phyloP scores from a whole-genome alignment of 148 eudicot species.

The Dysphania ambrosioides region DNA sequence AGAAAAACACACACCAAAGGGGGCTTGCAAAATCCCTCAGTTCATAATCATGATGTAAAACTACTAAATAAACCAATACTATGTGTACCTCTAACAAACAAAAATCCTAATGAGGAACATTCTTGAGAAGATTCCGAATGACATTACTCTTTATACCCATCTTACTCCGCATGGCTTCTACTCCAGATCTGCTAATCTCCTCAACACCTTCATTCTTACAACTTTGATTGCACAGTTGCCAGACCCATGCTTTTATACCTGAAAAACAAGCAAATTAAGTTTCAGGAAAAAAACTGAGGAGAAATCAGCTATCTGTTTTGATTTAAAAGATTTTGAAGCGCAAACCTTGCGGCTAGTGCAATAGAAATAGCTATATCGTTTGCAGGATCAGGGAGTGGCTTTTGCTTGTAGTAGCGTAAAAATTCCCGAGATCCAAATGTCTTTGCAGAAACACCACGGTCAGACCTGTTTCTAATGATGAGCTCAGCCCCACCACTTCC shows the following conservation, averaged over 20 bases:
- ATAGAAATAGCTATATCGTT: constrained; percentile 47
- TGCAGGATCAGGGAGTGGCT: constrained; percentile 71
- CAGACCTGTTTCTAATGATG: constrained; percentile 54
- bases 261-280: constrained; percentile 7
- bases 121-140: constrained; percentile 83
- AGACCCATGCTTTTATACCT: constrained; percentile 95
- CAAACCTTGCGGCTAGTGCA: constrained; percentile 83
- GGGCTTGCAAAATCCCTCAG: background rate
- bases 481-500: constrained; percentile 89
- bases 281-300: background rate
- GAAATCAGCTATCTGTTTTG: background rate
- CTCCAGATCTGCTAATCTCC: constrained; percentile 68
- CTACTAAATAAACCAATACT: no score
- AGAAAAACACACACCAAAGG: background rate
- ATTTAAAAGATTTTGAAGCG: background rate
- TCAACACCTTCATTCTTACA: constrained; percentile 87
- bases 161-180: constrained; percentile 69
- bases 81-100: no score
- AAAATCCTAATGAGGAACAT: constrained; percentile 52
- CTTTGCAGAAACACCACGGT: constrained; percentile 45
- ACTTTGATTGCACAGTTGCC: constrained; percentile 75
- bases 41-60: background rate
- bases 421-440: constrained; percentile 87
- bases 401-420: constrained; percentile 86
- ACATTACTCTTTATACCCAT: constrained; percentile 94